Percentiles rank a stretch among this genome's conserved stretches.
phyloP scores from a whole-genome alignment of 1,284 basidiomycete genomes.

The Sphaerobolus stellatus region DNA sequence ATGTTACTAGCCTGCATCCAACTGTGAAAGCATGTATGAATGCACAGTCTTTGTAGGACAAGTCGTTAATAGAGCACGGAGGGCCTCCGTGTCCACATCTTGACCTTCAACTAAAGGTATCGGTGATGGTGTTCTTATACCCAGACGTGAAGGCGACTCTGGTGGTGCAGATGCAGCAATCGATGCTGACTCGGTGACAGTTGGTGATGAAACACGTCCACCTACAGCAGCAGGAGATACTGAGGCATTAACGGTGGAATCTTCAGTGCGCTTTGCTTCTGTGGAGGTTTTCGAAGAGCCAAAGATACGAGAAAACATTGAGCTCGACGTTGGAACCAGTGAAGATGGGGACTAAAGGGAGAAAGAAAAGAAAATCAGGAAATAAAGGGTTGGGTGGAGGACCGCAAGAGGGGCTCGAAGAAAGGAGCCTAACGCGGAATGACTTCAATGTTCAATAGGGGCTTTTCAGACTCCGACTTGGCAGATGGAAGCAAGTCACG shows the following conservation, averaged over 20 bases:
- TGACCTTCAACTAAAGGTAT: too few relatives aligned
- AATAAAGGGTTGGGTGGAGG: too few relatives aligned
- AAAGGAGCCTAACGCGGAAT: too few relatives aligned
- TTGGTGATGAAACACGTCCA: conserved; percentile 2
- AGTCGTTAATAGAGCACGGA: conserved; percentile 52
- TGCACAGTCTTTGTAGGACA: conserved; percentile 69
- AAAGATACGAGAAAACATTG: conserved; percentile 14
- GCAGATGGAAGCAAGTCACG: too few relatives aligned
- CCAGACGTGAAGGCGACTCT: conserved; percentile 18
- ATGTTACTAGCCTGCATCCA: conserved; percentile 32
- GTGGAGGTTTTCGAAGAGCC: conserved; percentile 3
- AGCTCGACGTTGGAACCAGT: too few relatives aligned
- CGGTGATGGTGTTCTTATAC: conserved; percentile 10
- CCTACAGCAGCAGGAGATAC: neutral
- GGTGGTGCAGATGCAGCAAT: conserved; percentile 10
- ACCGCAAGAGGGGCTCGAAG: too few relatives aligned
- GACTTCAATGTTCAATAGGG: too few relatives aligned
- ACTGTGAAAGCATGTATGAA: conserved; percentile 54
- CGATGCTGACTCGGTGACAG: conserved; percentile 5
- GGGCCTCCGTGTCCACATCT: conserved; percentile 38
- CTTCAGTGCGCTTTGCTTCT: neutral
- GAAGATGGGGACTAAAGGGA: too few relatives aligned
- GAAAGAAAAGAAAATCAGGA: too few relatives aligned
- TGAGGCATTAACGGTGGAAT: too few relatives aligned
- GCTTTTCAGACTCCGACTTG: too few relatives aligned